Evolutionary conservation across 345 rosid genomes (phyloP).

Genomic region (Litchi chinensis): DNA sequence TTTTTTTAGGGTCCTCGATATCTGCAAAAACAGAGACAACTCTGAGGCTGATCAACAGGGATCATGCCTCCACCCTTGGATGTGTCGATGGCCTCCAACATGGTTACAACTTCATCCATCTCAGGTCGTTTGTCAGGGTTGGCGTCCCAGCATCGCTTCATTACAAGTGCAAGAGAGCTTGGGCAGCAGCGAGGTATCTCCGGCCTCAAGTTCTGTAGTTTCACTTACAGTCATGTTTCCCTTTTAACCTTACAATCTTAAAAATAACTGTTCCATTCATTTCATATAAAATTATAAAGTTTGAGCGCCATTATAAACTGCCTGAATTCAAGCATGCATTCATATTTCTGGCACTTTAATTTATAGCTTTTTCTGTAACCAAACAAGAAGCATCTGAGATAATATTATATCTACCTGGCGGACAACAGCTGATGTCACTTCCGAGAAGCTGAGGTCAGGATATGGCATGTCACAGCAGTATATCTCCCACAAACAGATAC

Average conservation of each 20-base stretch:
- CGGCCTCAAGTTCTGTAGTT: conserved; percentile 81
- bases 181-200: conserved; percentile 99
- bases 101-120: conserved; percentile 87
- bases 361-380: neutral
- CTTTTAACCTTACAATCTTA: conserved; percentile 8
- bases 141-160: conserved; percentile 99
- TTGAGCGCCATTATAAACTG: no score
- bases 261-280: neutral
- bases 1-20: conserved; percentile 72
- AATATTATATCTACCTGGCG: conserved; percentile 61
- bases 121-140: conserved; percentile 91
- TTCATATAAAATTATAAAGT: neutral
- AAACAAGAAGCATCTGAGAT: neutral
- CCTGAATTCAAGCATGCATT: neutral
- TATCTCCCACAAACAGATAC: conserved; percentile 97
- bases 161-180: conserved; percentile 77
- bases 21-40: conserved; percentile 84
- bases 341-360: neutral
- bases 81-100: conserved; percentile 90
- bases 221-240: conserved; percentile 6
- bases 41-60: conserved; percentile 77
- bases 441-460: conserved; percentile 96
- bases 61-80: conserved; percentile 97
- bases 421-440: conserved; percentile 94
- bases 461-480: conserved; percentile 99